Base-by-base conservation (phyloP, 2,329 filamentous ascomycete species). In the Phialocephala subalpina region DNA sequence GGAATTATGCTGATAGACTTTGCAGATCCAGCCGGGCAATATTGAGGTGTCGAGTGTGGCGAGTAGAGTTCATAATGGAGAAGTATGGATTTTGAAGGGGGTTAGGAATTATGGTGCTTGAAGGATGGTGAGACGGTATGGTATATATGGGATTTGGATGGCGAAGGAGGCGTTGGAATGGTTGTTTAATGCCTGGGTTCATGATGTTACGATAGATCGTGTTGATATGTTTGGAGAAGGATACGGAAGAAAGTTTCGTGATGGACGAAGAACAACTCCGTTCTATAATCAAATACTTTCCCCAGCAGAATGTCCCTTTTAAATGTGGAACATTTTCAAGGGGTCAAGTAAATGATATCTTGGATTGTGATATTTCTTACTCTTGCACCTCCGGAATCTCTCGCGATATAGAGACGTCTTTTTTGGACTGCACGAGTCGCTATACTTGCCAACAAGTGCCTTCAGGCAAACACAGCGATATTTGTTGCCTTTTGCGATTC, bases 21-120 rank as follows among this genome's bases (percentile, higher is more conserved):
- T 73, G 64, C 67, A 91, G 88, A 86, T 96, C 33, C 90, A 94
- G 82, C 96, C 95, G 0, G 91, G 91, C 6, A 85, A 88, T 69
- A 87, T 97, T 52, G 89, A 94, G 77, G 91, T 98, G 16, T 86
- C 89, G 49, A 88, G 83, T 65, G 83, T 97, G 60, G 90, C 90
- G 1, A 90, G 90, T 71, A 86, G 88, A 67, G 94, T 97, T 20
- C 86, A 88, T 3, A 99, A 98, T 77, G 96, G 96, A 3, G 92
- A 98, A 79, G 85, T 98, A 33, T 80, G 78, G 78, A 75, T 79
- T 38, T 69, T 92, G 66, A 87, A 87, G 70, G 84, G 82, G 4
- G 86, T 90, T n/a, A 70, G 74, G 60, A 76, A 76, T 62, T 77
- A 77, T 55, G 71, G 67, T 33, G 29, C 29, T 33, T 33, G 29